Base-by-base conservation (phyloP, 345 rosid species). In the Eucalyptus erythrocorys region DNA sequence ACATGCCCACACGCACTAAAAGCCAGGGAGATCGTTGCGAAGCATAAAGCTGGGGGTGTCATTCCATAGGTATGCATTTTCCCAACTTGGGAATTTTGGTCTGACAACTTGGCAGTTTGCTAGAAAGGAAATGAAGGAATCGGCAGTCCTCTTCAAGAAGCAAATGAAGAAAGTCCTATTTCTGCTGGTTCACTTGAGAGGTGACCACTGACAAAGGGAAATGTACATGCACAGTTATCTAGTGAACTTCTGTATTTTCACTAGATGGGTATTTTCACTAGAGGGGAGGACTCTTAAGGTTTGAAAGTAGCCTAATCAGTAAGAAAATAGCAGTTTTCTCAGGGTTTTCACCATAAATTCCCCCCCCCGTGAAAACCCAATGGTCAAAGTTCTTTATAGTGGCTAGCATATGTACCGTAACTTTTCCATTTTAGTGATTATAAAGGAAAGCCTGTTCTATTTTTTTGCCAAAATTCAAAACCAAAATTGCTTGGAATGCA, bases 281-380 rank as follows among this genome's bases (percentile, higher is more conserved):
- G n/a, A n/a, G n/a, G n/a, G n/a, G 61, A 55, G 0, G 61, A 55
- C 61, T 53, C 4, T 55, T 22, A 2, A 22, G 61, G 12, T 22
- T 79, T 34, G 27, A 79, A 7, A 76, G 16, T 42, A 79, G 47
- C 22, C 0, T 0, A 79, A 37, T 0, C 12, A 55, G 30, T 0
- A 55, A 10, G 64, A 11, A 57, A 80, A 2, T 32, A 80, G 16
- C 85, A 37, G 0, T 27, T 80, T 80, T 47, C 32, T 61, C 0
- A 61, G 0, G 68, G 68, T 59, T 59, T 12, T 27, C 32, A 26
- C 32, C 4, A 59, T 27, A 59, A 27, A 27, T 59, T n/a, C n/a
- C n/a, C 68, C 66, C n/a, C 16, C 15, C 0, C 0, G 32, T 27
- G n/a, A 55, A 55, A 50, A 22, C 0, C 0, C 61, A 55, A 55